Base-by-base conservation (phyloP, 2,329 filamentous ascomycete species). In the Corniculantispora saksenae region DNA sequence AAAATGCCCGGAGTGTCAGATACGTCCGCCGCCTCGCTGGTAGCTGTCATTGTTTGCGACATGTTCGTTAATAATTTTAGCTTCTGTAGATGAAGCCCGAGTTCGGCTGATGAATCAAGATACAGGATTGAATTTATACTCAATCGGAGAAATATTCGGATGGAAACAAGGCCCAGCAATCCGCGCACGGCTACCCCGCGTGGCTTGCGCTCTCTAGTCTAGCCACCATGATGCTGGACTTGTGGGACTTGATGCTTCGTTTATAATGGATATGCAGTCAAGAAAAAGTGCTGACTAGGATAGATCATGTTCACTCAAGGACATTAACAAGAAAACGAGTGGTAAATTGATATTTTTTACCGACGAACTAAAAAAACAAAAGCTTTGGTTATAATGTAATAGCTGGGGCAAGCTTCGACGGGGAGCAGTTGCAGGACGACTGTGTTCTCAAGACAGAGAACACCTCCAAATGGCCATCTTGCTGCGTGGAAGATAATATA, bases 31-130 rank as follows among this genome's bases (percentile, higher is more conserved):
- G 29, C 13, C 10, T n/a, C 10, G n/a, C 32, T 38, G 23, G 48
- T 48, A 2, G 48, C 21, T 5, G 62, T 64, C 5, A 57, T 38
- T 7, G 62, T 64, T 21, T 59, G 62, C 0, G 62, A 55, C 62
- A 60, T 64, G n/a, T 59, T 57, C 48, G 1, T 17, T 15, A 4
- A 35, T 48, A 10, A 32, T 32, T n/a, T n/a, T n/a, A n/a, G n/a
- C n/a, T n/a, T n/a, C n/a, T n/a, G 45, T 6, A 48, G 45, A 48
- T 48, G 23, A 50, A 50, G 38, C 38, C 32, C 32, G 32, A 32
- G 5, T 6, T 4, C 17, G 38, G 3, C 12, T 43, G 38, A 43
- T 15, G 38, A 43, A 13, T 6, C 3, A 43, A 43, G 10, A 3
- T 43, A 4, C 38, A 43, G 17, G 38, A 10, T 32, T 6, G 5